phyloP scores from a whole-genome alignment of 2,329 filamentous ascomycete genomes.

The Verticillium klebahnii region DNA sequence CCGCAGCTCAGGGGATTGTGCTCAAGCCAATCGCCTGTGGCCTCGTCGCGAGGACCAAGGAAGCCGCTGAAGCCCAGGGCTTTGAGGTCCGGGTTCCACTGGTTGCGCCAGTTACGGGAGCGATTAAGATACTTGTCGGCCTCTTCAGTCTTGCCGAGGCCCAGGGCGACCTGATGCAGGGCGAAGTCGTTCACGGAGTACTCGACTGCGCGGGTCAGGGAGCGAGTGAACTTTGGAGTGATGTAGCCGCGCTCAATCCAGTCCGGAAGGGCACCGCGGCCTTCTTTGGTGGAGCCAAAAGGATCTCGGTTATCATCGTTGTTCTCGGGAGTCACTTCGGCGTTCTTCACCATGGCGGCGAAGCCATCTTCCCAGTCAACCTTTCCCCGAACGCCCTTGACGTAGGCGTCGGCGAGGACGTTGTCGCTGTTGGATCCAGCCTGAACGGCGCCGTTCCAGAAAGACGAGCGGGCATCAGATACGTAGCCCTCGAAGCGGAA shows the following conservation, averaged over 20 bases:
- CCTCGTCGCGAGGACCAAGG: constrained; percentile 52
- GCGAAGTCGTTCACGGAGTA: constrained; percentile 67
- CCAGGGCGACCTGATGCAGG: constrained; percentile 59
- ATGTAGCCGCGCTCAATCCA: constrained; percentile 64
- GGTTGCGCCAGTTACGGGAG: constrained; percentile 66
- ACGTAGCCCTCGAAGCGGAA: constrained; percentile 61
- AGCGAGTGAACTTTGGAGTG: constrained; percentile 55
- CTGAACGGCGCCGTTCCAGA: constrained; percentile 65
- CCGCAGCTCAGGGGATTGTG: constrained; percentile 57
- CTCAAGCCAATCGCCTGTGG: constrained; percentile 5
- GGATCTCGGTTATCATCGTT: constrained; percentile 52
- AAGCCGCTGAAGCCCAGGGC: constrained; percentile 62
- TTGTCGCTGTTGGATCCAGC: constrained; percentile 69
- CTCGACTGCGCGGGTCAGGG: constrained; percentile 61
- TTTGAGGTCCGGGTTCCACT: constrained; percentile 58
- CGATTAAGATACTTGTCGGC: constrained; percentile 56
- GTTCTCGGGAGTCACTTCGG: constrained; percentile 57
- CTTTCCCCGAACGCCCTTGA: constrained; percentile 59
- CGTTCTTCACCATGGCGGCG: constrained; percentile 61
- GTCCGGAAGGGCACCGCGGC: constrained; percentile 63
- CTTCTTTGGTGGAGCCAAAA: constrained; percentile 61
- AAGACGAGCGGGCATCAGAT: constrained; percentile 62
- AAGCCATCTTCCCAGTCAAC: constrained; percentile 63
- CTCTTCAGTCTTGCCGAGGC: constrained; percentile 45
- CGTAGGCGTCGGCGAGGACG: constrained; percentile 66